Evolutionary conservation across 805 yeast genomes (phyloP).

Genomic region (Starmera caribaea): DNA sequence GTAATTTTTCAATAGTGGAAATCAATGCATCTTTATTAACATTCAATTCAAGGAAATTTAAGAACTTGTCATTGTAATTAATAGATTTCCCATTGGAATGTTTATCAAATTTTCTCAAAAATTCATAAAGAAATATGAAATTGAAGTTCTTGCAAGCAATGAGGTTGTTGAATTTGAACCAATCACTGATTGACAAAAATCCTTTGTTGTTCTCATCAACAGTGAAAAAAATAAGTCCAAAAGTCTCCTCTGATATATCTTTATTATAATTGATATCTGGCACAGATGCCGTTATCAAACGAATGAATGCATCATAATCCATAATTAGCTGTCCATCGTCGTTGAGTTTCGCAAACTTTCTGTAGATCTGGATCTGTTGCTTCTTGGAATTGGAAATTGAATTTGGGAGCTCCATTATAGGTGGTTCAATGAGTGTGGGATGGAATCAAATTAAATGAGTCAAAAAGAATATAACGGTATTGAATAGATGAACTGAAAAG

Average conservation of each 20-base stretch:
- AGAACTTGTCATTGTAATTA: slow-evolving; percentile 26
- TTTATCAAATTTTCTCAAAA: slow-evolving; percentile 38
- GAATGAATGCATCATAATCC: slow-evolving; percentile 25
- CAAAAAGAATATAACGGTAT: too few species aligned
- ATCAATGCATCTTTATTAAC: slow-evolving; percentile 22
- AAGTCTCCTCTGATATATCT: slow-evolving; percentile 45
- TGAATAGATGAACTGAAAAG: neutral
- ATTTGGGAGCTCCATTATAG: slow-evolving; percentile 31
- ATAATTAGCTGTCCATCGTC: slow-evolving; percentile 22
- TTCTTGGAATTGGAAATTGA: slow-evolving; percentile 26
- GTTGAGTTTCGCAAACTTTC: slow-evolving; percentile 29
- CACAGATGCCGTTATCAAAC: slow-evolving; percentile 23
- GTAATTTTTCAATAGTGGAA: slow-evolving; percentile 22
- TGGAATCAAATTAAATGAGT: neutral
- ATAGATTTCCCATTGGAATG: slow-evolving; percentile 21
- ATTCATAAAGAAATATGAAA: slow-evolving; percentile 41
- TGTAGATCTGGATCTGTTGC: slow-evolving; percentile 33
- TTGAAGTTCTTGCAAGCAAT: slow-evolving; percentile 39
- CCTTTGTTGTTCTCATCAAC: slow-evolving; percentile 73
- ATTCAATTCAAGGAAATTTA: slow-evolving; percentile 28
- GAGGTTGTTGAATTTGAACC: slow-evolving; percentile 57
- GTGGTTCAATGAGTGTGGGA: neutral
- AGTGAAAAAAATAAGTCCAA: slow-evolving; percentile 66
- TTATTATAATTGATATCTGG: slow-evolving; percentile 26
- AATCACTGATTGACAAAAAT: slow-evolving; percentile 56